phyloP scores from a whole-genome alignment of 1,139 yeast species.

The Meyerozyma carpophila region DNA sequence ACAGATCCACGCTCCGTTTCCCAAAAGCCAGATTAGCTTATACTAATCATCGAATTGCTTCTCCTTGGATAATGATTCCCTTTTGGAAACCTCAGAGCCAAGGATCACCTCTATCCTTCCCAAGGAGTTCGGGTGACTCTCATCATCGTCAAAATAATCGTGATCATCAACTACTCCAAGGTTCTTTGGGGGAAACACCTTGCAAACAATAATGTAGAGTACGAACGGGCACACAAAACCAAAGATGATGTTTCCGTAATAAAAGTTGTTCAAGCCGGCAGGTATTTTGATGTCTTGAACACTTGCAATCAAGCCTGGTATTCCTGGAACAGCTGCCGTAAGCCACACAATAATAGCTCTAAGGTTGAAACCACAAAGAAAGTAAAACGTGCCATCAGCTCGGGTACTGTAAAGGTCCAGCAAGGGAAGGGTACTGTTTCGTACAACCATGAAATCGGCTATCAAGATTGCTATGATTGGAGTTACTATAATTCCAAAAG shows the following conservation, averaged over 20 bases:
- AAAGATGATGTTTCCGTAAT: slow-evolving; percentile 31
- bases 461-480: slow-evolving; percentile 14
- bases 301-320: slow-evolving; percentile 11
- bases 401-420: slow-evolving; percentile 11
- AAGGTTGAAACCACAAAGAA: neutral
- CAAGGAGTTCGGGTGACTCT: neutral
- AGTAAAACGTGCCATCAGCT: slow-evolving; percentile 9
- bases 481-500: slow-evolving; percentile 11
- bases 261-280: slow-evolving; percentile 33
- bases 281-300: slow-evolving; percentile 8
- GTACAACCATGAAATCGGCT: slow-evolving; percentile 11
- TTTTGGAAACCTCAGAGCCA: neutral
- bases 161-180: slow-evolving; percentile 25
- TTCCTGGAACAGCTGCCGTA: slow-evolving; percentile 10
- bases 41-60: neutral
- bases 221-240: slow-evolving; percentile 37
- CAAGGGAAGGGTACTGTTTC: slow-evolving; percentile 9
- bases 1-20: neutral
- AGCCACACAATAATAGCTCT: neutral
- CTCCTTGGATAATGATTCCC: neutral
- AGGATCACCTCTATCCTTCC: neutral
- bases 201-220: slow-evolving; percentile 26
- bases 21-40: neutral
- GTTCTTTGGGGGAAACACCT: slow-evolving; percentile 30
- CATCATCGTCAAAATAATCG: slow-evolving; percentile 23